Evolutionary conservation across 768 basidiomycete species (phyloP), one percentile per base, ranked within the genome.

Genomic region (Lactarius pseudohatsudake): DNA sequence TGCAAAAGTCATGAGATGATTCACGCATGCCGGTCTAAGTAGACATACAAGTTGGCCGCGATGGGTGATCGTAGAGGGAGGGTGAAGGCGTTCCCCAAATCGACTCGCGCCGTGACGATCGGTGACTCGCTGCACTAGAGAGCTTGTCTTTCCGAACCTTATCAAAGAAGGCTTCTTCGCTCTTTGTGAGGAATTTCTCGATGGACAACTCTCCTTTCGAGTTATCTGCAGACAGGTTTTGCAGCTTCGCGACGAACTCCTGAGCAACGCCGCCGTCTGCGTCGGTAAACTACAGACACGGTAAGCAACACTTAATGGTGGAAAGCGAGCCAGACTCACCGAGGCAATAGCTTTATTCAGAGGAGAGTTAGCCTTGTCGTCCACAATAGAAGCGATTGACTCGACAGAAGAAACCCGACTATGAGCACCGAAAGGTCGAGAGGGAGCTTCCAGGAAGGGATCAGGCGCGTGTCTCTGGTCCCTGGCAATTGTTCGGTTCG

Each of bases 281-380:
- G 75, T 96, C 95, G 26, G 95, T 96, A 78, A 97, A 97, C 90
- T 94, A 60, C 15, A 61, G 40, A 34, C 10, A 60, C 57, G 50
- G 26, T 64, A 66, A 45, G 57, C 32, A 22, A 66, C 54, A 68
- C 64, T 30, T 47, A 58, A 65, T 57, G 47, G 43, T 32, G 50
- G 50, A 30, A 54, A 32, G 38, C 45, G 38, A 56, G 16, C 5
- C 30, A 69, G 22, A 78, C 85, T 70, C 72, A 94, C 92, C 66
- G 93, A 89, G 61, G 89, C 89, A 72, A 94, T 92, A 13, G 94
- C 93, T 77, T 96, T 96, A 80, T 97, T 97, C 66, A 96, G 79
- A 13, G 95, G 94, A 28, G 95, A 94, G 69, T 90, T 90, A 1
- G 82, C 80, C 80, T 96, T 96, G 72, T 96, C 94, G 69, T 95